Conservation (phyloP, 78 protist genomes). For the Dictyostelium citrinum region DNA sequence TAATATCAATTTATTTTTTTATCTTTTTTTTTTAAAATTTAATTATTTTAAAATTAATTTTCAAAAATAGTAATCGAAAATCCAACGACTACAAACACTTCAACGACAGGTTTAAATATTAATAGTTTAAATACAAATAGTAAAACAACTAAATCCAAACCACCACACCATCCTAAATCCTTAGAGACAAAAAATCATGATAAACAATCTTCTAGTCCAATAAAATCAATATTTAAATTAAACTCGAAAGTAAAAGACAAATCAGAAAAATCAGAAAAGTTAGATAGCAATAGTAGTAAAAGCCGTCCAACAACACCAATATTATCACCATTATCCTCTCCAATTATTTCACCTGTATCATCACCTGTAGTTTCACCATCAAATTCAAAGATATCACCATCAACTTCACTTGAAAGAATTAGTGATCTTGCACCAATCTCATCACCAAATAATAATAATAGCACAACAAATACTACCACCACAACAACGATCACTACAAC, state of each 20-base stretch:
- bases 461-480: background rate
- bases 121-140: background rate
- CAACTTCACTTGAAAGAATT: background rate
- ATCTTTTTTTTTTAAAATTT: background rate
- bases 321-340: background rate
- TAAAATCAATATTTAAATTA: conserved; percentile 7
- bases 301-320: background rate
- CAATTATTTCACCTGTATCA: background rate
- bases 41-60: background rate
- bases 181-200: conserved; percentile 4
- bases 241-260: background rate
- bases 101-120: background rate
- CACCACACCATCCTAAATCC: background rate
- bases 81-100: background rate
- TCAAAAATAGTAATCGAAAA: background rate
- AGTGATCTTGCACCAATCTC: background rate
- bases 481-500: background rate
- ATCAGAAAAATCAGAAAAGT: background rate
- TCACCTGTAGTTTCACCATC: background rate
- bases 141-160: background rate
- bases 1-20: background rate
- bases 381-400: background rate
- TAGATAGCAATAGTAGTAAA: background rate
- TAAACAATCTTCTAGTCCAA: conserved; percentile 2
- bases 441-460: background rate